Percentiles rank a stretch among this genome's conserved stretches.
These are phyloP conservation scores for Alternaria atra DNA, from an alignment of 2,329 filamentous ascomycete species.

Conservation along the genomic window DNA sequence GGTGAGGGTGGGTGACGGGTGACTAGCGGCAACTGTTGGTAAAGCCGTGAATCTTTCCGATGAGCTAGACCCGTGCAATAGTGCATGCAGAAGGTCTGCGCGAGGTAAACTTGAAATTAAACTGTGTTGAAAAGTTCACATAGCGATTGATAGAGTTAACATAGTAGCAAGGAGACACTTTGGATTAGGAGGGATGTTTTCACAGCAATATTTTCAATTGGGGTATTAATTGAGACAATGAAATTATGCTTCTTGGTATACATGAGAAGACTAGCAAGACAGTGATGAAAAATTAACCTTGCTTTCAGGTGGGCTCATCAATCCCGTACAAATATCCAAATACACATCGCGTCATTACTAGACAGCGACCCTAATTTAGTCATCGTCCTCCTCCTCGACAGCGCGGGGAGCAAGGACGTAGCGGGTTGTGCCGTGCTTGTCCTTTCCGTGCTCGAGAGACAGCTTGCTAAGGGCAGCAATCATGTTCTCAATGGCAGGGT, in stretches of 20 bases:
- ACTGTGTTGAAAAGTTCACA: too few species aligned
- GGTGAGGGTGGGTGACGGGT: not conserved
- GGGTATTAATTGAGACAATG: constrained; percentile 36
- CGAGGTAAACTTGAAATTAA: too few species aligned
- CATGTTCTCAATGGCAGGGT: constrained; percentile 73
- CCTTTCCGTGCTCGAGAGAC: constrained; percentile 66
- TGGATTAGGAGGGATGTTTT: not conserved
- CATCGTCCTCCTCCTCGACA: constrained; percentile 61
- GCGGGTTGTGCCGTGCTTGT: constrained; percentile 57
- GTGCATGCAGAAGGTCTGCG: not conserved
- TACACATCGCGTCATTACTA: constrained; percentile 34
- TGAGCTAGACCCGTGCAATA: not conserved
- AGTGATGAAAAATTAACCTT: constrained; percentile 42
- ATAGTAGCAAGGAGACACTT: too few species aligned
- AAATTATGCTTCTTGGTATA: constrained; percentile 45
- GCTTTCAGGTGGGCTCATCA: constrained; percentile 35
- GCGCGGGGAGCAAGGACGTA: constrained; percentile 58
- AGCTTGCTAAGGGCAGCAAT: constrained; percentile 71
- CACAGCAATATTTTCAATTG: not conserved
- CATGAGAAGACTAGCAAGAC: constrained; percentile 39
- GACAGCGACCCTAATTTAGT: constrained; percentile 39
- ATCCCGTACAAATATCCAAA: constrained; percentile 39
- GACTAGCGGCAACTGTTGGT: not conserved
- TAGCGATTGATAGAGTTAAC: too few species aligned
- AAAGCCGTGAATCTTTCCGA: constrained; percentile 4